Conservation (phyloP, 2,329 filamentous ascomycete genomes). For the Macrophomina tecta region DNA sequence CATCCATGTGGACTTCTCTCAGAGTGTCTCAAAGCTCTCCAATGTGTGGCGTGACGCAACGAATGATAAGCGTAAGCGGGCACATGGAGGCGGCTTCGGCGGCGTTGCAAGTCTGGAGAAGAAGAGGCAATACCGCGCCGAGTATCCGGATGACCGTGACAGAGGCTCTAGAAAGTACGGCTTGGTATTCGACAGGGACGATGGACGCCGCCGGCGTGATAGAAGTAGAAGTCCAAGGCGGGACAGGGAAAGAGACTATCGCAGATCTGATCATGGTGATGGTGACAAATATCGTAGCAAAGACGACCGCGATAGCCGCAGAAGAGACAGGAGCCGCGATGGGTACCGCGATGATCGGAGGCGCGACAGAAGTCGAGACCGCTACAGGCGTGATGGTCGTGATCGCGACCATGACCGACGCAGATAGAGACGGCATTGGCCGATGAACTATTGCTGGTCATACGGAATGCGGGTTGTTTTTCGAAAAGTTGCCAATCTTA, state of each 20-base stretch:
- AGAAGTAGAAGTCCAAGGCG: conserved; percentile 47
- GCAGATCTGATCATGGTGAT: conserved; percentile 31
- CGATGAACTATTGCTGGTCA: background rate
- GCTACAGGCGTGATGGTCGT: conserved; percentile 41
- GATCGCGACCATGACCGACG: conserved; percentile 44
- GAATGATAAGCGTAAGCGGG: conserved; percentile 75
- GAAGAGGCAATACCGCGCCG: conserved; percentile 84
- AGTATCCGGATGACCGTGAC: conserved; percentile 41
- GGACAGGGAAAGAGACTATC: background rate
- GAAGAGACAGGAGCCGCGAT: conserved; percentile 47
- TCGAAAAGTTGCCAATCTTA: background rate
- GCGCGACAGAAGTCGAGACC: conserved; percentile 37
- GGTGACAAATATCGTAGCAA: conserved; percentile 30
- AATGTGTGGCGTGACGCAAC: conserved; percentile 87
- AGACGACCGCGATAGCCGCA: conserved; percentile 43
- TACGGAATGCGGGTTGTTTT: background rate
- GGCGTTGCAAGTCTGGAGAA: conserved; percentile 88
- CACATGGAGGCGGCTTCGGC: conserved; percentile 79
- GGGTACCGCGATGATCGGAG: conserved; percentile 44
- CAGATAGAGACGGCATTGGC: conserved; percentile 27
- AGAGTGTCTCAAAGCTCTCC: conserved; percentile 86
- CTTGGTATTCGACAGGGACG: conserved; percentile 81
- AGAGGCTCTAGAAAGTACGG: conserved; percentile 65
- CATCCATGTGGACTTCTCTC: conserved; percentile 98
- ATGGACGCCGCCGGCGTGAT: conserved; percentile 53